Conservation (phyloP, 768 basidiomycete species). For the Suillus plorans region DNA sequence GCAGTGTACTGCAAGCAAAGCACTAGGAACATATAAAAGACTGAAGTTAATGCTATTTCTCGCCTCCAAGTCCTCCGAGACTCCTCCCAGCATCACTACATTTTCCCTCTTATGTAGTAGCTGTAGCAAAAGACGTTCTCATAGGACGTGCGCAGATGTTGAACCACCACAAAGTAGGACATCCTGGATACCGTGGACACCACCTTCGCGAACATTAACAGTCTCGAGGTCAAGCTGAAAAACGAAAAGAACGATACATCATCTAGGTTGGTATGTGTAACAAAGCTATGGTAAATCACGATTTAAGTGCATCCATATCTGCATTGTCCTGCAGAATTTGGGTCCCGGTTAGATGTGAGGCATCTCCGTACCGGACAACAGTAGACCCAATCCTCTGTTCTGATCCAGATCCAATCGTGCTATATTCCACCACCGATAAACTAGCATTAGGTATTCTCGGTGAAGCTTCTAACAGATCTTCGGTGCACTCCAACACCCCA, state of each 20-base stretch:
- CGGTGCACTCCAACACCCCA: constrained; percentile 36
- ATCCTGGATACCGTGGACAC: not conserved
- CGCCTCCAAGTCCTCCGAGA: not conserved
- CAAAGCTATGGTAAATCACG: not conserved
- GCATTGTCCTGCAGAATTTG: not conserved
- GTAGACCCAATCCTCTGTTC: not conserved
- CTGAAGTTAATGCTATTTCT: not conserved
- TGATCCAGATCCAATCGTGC: not conserved
- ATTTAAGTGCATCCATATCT: not conserved
- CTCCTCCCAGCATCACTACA: not conserved
- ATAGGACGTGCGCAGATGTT: not conserved
- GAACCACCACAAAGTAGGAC: not conserved
- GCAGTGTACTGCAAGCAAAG: not conserved
- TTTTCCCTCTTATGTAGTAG: not conserved
- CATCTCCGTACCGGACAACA: not conserved
- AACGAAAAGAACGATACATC: not conserved
- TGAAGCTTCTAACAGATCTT: constrained; percentile 26
- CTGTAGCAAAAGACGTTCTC: not conserved
- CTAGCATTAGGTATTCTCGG: constrained; percentile 18
- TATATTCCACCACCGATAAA: not conserved
- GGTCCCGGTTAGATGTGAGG: not conserved
- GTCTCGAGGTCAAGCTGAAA: not conserved
- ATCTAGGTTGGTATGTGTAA: constrained; percentile 1
- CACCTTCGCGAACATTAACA: not conserved
- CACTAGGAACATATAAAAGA: not conserved